Conservation (phyloP, 768 basidiomycete genomes). For the Asterophora lycoperdoides region DNA sequence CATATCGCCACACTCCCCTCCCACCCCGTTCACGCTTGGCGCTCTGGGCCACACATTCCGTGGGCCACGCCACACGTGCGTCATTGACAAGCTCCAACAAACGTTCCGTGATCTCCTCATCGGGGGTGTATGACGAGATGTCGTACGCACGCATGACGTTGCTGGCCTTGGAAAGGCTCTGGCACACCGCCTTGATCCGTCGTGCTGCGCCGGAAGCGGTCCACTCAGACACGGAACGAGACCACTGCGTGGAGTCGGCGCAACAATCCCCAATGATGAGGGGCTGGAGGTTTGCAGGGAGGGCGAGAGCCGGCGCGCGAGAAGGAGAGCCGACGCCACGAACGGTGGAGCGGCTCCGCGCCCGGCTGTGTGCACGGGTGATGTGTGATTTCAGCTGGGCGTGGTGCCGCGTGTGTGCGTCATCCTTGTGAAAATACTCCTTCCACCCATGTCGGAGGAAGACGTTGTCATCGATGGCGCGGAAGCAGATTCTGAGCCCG, state of each 20-base stretch:
- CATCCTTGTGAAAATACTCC: conserved; percentile 38
- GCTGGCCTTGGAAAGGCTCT: conserved; percentile 59
- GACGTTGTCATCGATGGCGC: conserved; percentile 63
- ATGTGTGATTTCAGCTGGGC: conserved; percentile 24
- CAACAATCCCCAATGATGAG: conserved; percentile 74
- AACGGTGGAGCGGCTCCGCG: conserved; percentile 18
- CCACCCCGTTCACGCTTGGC: conserved; percentile 49
- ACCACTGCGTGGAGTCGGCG: conserved; percentile 63
- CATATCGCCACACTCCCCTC: conserved; percentile 70
- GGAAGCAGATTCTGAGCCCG: conserved; percentile 43
- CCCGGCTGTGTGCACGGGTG: conserved; percentile 18
- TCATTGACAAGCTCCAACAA: conserved; percentile 76
- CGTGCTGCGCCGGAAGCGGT: conserved; percentile 55
- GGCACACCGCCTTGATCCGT: conserved; percentile 70
- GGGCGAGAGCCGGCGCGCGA: conserved; percentile 18
- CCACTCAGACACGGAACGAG: conserved; percentile 58
- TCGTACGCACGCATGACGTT: conserved; percentile 67
- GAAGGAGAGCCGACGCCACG: conserved; percentile 20
- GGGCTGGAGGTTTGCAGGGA: conserved; percentile 47
- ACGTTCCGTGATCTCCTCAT: conserved; percentile 63
- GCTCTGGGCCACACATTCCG: conserved; percentile 55
- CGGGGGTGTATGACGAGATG: conserved; percentile 54
- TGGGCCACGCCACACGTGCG: conserved; percentile 72
- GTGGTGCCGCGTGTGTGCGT: conserved; percentile 23
- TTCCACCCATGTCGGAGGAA: conserved; percentile 66